Evolutionary conservation across 2,329 filamentous ascomycete species (phyloP).

Genomic region (Triangularia setosa): DNA sequence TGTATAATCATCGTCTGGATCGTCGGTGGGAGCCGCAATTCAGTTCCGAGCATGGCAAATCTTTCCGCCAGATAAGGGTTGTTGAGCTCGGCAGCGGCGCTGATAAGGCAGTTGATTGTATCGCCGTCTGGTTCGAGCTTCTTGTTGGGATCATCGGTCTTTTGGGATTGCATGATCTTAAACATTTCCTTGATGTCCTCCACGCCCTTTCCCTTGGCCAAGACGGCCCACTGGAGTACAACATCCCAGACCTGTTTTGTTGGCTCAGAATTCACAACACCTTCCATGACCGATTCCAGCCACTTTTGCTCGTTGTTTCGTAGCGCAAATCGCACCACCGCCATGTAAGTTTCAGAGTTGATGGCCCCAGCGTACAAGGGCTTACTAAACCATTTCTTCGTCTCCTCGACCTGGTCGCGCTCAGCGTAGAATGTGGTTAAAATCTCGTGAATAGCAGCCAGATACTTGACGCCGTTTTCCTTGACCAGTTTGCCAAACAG

Average conservation of each 20-base stretch:
- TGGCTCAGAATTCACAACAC: constrained; percentile 44
- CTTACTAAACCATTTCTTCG: constrained; percentile 64
- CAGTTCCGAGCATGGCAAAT: constrained; percentile 63
- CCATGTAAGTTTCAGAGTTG: constrained; percentile 45
- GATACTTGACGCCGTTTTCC: constrained; percentile 42
- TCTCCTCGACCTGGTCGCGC: constrained; percentile 54
- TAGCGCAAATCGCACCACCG: constrained; percentile 58
- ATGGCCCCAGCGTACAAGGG: constrained; percentile 40
- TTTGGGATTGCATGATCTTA: constrained; percentile 54
- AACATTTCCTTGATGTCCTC: constrained; percentile 73
- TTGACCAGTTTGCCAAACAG: constrained; percentile 29
- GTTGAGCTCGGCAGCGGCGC: constrained; percentile 64
- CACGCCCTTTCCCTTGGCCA: constrained; percentile 63
- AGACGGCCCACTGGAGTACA: constrained; percentile 70
- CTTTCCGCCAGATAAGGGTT: constrained; percentile 71
- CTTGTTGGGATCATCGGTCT: constrained; percentile 35
- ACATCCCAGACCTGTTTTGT: constrained; percentile 64
- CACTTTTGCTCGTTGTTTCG: constrained; percentile 58
- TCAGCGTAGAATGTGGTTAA: constrained; percentile 62
- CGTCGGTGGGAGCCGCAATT: constrained; percentile 63
- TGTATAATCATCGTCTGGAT: constrained; percentile 68
- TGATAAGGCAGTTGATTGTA: constrained; percentile 74
- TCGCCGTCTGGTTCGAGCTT: constrained; percentile 56
- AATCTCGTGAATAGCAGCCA: constrained; percentile 45
- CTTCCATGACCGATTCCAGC: constrained; percentile 56